Percentiles rank a stretch among this genome's conserved stretches.
Evolutionary conservation across 2,329 filamentous ascomycete genomes (phyloP).

Genomic region (Talaromyces piceae): DNA sequence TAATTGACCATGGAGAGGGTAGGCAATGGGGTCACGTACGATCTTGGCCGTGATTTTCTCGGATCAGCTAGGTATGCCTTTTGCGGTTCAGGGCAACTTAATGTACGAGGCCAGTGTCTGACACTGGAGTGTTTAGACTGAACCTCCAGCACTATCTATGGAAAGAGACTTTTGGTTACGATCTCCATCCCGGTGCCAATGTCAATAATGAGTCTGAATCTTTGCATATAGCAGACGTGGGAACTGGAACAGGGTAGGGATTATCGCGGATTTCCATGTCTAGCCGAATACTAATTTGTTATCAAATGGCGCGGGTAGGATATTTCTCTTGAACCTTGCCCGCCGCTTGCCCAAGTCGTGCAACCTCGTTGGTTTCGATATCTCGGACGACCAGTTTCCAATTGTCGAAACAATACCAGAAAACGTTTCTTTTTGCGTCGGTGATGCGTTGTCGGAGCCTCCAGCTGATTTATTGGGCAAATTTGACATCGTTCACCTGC

Average conservation of each 20-base stretch:
- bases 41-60: conserved; percentile 6
- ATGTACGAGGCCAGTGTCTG: neutral
- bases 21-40: neutral
- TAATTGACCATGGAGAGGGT: conserved; percentile 1
- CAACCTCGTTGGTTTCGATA: conserved; percentile 4
- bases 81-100: neutral
- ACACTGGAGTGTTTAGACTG: neutral
- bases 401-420: neutral
- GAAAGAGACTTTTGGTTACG: conserved; percentile 4
- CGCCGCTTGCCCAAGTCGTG: neutral
- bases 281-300: too few relatives aligned
- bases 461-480: neutral
- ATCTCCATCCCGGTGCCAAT: conserved; percentile 1
- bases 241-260: conserved; percentile 2
- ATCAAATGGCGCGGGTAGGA: neutral
- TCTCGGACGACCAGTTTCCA: conserved; percentile 2
- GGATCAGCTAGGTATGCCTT: conserved; percentile 1
- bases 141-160: conserved; percentile 5
- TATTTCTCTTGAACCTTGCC: conserved; percentile 3
- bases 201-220: neutral
- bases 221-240: conserved; percentile 4
- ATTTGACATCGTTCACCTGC: conserved; percentile 4
- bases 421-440: conserved; percentile 1
- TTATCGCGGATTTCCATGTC: neutral
- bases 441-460: neutral